Base-by-base conservation (phyloP, 495 filamentous ascomycete genomes). In the Hypoxylon subgilvum region DNA sequence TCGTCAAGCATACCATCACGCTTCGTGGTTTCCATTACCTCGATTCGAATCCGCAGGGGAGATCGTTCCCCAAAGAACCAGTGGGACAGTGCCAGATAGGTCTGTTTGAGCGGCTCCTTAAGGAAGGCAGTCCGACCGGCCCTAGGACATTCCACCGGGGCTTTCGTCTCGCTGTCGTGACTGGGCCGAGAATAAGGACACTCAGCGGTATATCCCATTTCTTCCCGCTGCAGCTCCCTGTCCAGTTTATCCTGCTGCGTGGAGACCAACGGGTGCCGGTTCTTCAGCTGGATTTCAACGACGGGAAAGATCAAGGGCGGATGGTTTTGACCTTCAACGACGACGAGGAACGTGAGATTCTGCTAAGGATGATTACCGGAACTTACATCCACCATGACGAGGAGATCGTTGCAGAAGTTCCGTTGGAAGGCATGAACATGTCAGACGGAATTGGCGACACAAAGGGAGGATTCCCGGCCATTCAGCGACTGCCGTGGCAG, bases 281-380 rank as follows among this genome's bases (percentile, higher is more conserved):
- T 14, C 76, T 93, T 32, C 76, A 89, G 6, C 72, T 96, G 16
- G 86, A 86, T 39, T 83, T 90, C 25, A 84, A 82, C 8, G 84
- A 88, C 49, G 81, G 84, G n/a, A 82, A 80, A 13, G 71, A 79
- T 27, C 82, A 83, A 27, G 84, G 83, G 35, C 85, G 82, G 6
- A 86, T 92, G 79, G 75, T 88, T 13, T 72, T 93, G 71, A 87
- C 86, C 2, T 94, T 95, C 70, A 75, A 84, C 12, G 84, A 90
- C 36, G 77, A 81, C 16, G 76, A 84, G 47, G 84, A 92, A 56
- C 82, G 89, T 5, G 78, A 84, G 13, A 69, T 70, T 1, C 76
- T 95, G 30, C 86, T 90, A 58, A 85, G 83, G 40, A 71, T 87
- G 7, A 78, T 94, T 19, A 84, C 85, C 4, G 88, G 88, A n/a